These are phyloP conservation scores for Aspergillus aculeatinus DNA, from an alignment of 2,329 filamentous ascomycete genomes.

Conservation along the genomic window DNA sequence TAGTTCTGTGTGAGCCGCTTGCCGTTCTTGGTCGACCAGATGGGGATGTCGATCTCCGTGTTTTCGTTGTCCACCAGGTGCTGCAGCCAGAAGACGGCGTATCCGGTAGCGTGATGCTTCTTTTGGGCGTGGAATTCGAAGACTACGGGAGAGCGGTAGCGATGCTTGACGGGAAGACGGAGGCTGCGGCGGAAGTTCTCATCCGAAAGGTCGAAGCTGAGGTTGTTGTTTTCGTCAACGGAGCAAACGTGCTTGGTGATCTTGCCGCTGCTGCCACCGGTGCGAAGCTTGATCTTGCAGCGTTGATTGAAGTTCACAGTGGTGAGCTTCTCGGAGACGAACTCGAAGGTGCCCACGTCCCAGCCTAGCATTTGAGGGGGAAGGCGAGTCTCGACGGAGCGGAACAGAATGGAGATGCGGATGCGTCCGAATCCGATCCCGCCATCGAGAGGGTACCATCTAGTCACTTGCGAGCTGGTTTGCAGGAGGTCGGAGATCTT, in stretches of 20 bases:
- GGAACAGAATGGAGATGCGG: conserved; percentile 84
- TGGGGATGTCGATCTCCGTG: conserved; percentile 76
- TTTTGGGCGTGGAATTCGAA: conserved; percentile 76
- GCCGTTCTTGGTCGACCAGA: conserved; percentile 79
- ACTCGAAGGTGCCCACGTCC: conserved; percentile 94
- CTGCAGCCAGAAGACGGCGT: conserved; percentile 81
- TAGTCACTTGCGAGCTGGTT: conserved; percentile 78
- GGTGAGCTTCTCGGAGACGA: conserved; percentile 68
- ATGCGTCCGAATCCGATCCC: conserved; percentile 89
- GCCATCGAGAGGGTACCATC: conserved; percentile 96
- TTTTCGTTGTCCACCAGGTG: conserved; percentile 80
- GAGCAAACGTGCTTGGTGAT: conserved; percentile 65
- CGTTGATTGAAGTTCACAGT: conserved; percentile 62
- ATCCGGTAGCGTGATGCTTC: conserved; percentile 70
- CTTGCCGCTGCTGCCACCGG: conserved; percentile 76
- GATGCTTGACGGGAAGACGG: conserved; percentile 81
- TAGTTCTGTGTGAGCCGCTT: conserved; percentile 85
- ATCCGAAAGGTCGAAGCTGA: conserved; percentile 58
- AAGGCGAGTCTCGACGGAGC: conserved; percentile 80
- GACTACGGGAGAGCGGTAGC: conserved; percentile 85
- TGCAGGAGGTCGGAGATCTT: conserved; percentile 86
- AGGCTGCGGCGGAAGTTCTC: conserved; percentile 55
- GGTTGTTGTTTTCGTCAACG: conserved; percentile 56
- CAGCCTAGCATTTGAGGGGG: conserved; percentile 86
- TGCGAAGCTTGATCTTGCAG: conserved; percentile 72